Evolutionary conservation across 2,329 filamentous ascomycete genomes (phyloP), one percentile per base, ranked within the genome.

Genomic region (Clonostachys byssicola): DNA sequence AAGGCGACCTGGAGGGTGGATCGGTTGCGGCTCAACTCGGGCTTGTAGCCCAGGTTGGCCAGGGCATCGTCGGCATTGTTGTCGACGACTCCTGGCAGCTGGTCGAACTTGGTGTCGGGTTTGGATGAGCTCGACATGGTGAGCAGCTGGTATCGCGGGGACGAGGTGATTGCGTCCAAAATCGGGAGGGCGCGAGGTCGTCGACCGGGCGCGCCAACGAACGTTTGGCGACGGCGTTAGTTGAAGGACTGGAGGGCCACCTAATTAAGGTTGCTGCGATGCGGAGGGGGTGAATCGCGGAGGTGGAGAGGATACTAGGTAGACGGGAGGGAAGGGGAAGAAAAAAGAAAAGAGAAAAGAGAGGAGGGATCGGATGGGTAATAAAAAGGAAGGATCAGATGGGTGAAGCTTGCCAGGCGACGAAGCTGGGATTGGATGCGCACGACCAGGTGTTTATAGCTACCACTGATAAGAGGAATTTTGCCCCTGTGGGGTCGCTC

Each of bases 1-100:
- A 87, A 87, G 55, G 83, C 82, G 46, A 87, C 83, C 64, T 86
- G 83, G 53, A 81, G 72, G 3, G 83, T 87, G 41, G 83, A 86
- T 47, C 84, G 77, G 57, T 77, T 85, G 49, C 84, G 80, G 43
- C 73, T 65, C 49, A 88, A 65, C 65, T 88, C 83, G 47, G 82
- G 73, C 63, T 79, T 81, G 71, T 88, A 87, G 50, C 84, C 84
- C 56, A 87, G 72, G 49, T 76, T 77, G 54, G 78, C 77, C 55
- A 87, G 74, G 46, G 85, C 60, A 61, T 84, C 73, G 61, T 87
- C 81, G 56, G 83, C 82, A n/a, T 39, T 18, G 36, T n/a, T n/a
- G 42, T 54, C 53, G 46, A 55, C 54, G 35, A 56, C 42, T 40
- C 58, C 53, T 41, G 54, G 12, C 23, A 30, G 9, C 23, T 30